Conservation (phyloP, 352 stramenopile genomes). For the Globisporangium spiculum region DNA sequence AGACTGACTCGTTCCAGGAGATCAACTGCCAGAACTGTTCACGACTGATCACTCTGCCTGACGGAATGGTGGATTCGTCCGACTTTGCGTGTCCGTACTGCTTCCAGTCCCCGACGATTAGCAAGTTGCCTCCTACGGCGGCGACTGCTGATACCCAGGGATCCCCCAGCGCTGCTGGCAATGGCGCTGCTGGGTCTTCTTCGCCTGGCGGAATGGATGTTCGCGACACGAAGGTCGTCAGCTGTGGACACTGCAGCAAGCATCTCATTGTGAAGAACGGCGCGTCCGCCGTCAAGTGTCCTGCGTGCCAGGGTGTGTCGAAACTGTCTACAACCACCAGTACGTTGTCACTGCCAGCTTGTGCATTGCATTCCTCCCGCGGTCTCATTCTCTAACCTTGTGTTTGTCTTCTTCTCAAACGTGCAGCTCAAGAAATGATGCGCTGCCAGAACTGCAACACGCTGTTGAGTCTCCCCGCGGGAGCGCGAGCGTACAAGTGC, state of each 20-base stretch:
- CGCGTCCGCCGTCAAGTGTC: constrained; percentile 78
- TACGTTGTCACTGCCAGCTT: constrained; percentile 32
- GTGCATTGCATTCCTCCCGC: neutral
- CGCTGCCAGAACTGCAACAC: constrained; percentile 87
- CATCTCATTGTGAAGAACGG: constrained; percentile 81
- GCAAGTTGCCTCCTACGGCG: constrained; percentile 26
- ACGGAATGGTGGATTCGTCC: constrained; percentile 32
- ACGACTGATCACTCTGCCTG: constrained; percentile 45
- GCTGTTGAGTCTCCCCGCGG: constrained; percentile 72
- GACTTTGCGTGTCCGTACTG: constrained; percentile 76
- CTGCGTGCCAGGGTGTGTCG: constrained; percentile 73
- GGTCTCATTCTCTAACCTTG: constrained; percentile 16
- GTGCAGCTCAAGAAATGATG: constrained; percentile 82
- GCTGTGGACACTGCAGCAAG: constrained; percentile 81
- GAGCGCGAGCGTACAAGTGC: constrained; percentile 86
- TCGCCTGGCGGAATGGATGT: constrained; percentile 28
- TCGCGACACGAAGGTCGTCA: constrained; percentile 82
- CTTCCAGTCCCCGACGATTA: constrained; percentile 48
- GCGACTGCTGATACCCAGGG: constrained; percentile 21
- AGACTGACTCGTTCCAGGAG: constrained; percentile 15
- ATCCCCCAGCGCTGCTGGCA: constrained; percentile 16
- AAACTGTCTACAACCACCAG: constrained; percentile 82
- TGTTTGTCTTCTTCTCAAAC: constrained; percentile 11
- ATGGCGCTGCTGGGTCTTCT: neutral
- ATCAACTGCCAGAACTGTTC: constrained; percentile 63